Percentiles rank a stretch among this genome's conserved stretches.
Conservation (phyloP, 495 filamentous ascomycete species). For the Letharia columbiana region DNA sequence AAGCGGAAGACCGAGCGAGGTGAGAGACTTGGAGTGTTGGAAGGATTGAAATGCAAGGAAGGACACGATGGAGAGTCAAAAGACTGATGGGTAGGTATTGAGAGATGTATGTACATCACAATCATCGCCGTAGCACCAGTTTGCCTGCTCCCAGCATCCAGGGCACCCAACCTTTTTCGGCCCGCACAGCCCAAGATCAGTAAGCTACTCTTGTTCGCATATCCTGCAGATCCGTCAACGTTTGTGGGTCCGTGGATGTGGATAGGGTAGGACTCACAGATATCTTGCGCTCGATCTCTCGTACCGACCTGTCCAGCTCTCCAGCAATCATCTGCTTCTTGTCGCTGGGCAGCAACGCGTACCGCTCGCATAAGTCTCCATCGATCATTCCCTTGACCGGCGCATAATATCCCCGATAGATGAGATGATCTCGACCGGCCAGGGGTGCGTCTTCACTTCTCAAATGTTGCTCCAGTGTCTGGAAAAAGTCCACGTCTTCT, state of each 20-base stretch:
- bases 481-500: constrained; percentile 96
- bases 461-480: constrained; percentile 80
- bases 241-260: background rate
- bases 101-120: background rate
- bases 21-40: constrained; percentile 37
- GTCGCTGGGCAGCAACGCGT: constrained; percentile 68
- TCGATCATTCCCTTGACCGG: constrained; percentile 96
- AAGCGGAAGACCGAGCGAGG: constrained; percentile 46
- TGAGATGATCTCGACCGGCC: constrained; percentile 86
- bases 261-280: constrained; percentile 49
- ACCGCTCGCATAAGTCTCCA: constrained; percentile 94
- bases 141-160: background rate
- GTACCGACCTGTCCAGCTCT: constrained; percentile 80
- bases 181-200: constrained; percentile 32
- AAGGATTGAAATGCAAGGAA: constrained; percentile 20
- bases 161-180: background rate
- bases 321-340: constrained; percentile 91
- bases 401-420: constrained; percentile 93
- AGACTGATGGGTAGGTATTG: background rate
- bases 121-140: background rate
- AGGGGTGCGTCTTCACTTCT: constrained; percentile 75
- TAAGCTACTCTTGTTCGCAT: constrained; percentile 84
- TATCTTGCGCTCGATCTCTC: constrained; percentile 92
- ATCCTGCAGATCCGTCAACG: constrained; percentile 47
- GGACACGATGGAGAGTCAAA: constrained; percentile 22